These are phyloP conservation scores for Epichloe gansuensis DNA, from an alignment of 2,329 filamentous ascomycete genomes.

Conservation along the genomic window DNA sequence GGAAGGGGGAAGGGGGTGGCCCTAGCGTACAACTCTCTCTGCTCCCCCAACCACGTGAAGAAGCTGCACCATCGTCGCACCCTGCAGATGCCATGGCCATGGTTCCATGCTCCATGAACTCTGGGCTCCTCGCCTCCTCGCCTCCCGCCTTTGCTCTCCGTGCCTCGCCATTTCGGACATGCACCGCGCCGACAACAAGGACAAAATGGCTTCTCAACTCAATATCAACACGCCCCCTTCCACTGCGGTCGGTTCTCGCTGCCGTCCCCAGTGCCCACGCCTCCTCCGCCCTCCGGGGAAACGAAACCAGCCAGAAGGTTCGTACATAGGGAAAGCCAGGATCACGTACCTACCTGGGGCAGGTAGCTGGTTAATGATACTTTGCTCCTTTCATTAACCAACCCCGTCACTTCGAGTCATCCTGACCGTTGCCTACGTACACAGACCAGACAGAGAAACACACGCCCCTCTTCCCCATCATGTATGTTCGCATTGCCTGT, in stretches of 20 bases:
- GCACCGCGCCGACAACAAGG: constrained; percentile 2
- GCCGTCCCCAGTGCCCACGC: not conserved
- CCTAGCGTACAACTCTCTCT: no score
- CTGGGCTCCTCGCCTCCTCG: no score
- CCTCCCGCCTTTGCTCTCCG: not conserved
- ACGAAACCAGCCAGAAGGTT: not conserved
- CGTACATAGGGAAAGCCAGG: not conserved
- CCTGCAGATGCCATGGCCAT: not conserved
- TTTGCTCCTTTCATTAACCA: not conserved
- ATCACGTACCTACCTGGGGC: not conserved
- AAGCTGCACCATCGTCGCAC: not conserved
- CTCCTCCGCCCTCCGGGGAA: not conserved
- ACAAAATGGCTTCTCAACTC: not conserved
- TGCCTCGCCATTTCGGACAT: constrained; percentile 6
- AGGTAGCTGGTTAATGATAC: no score
- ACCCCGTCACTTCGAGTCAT: not conserved
- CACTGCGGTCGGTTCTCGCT: no score
- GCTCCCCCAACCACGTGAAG: not conserved
- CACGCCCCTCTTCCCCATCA: no score
- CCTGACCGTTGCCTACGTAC: not conserved
- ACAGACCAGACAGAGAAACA: not conserved
- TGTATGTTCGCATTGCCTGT: not conserved
- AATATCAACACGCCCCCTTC: not conserved
- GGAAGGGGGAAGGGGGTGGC: no score
- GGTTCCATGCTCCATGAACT: not conserved